phyloP scores from a whole-genome alignment of 1,284 basidiomycete species.

The Boletus mariae region DNA sequence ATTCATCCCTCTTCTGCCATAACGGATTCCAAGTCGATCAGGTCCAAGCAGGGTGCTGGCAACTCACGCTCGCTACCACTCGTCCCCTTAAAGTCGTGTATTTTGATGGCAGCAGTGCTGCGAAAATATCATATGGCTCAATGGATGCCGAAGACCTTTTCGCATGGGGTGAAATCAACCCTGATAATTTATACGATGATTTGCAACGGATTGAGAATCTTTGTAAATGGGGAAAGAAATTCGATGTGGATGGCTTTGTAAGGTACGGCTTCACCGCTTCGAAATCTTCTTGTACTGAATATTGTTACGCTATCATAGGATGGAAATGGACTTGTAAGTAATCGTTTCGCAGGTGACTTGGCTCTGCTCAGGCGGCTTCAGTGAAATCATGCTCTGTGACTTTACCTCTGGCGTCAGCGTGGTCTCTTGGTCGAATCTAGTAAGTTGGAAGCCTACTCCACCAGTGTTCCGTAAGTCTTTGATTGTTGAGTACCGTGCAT shows the following conservation, averaged over 20 bases:
- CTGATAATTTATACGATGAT: conserved; percentile 26
- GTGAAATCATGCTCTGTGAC: conserved; percentile 51
- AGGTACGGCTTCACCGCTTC: conserved; percentile 20
- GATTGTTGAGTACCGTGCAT: not conserved
- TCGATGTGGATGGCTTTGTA: conserved; percentile 36
- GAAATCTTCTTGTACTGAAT: not conserved
- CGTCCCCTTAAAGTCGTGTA: conserved; percentile 38
- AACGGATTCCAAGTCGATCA: not conserved
- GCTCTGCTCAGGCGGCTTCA: conserved; percentile 16
- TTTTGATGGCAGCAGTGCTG: conserved; percentile 41
- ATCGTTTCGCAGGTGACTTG: not conserved
- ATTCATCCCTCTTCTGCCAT: conserved; percentile 36
- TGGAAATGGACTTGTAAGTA: conserved; percentile 48
- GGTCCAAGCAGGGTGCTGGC: conserved; percentile 28
- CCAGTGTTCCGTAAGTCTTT: not conserved
- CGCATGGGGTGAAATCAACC: conserved; percentile 32
- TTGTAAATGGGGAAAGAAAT: conserved; percentile 34
- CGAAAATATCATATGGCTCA: conserved; percentile 33
- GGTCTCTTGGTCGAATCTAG: conserved; percentile 32
- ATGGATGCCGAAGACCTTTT: conserved; percentile 43
- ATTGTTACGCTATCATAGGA: conserved; percentile 22
- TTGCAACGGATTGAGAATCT: conserved; percentile 29
- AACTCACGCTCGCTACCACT: conserved; percentile 35
- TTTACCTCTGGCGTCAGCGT: conserved; percentile 39
- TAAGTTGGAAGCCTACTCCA: not conserved